These are phyloP conservation scores for Meira nashicola DNA, from an alignment of 1,284 basidiomycete genomes.

Conservation along the genomic window DNA sequence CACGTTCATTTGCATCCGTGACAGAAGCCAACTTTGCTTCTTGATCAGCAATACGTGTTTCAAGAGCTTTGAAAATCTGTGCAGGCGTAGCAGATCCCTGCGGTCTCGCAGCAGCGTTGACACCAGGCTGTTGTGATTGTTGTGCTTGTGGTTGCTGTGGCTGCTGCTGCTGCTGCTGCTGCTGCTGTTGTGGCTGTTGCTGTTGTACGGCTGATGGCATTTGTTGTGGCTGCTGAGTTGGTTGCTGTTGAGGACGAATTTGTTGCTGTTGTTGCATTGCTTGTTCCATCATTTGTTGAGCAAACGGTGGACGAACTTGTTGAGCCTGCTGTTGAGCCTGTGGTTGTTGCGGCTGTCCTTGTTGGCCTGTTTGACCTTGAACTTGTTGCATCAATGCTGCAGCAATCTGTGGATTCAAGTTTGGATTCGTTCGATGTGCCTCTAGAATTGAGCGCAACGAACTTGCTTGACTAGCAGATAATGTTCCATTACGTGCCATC, in stretches of 20 bases:
- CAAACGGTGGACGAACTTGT: background rate
- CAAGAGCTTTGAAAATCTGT: background rate
- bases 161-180: slow-evolving; percentile 1
- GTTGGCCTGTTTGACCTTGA: slow-evolving; percentile 14
- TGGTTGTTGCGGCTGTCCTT: slow-evolving; percentile 4
- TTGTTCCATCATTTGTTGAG: background rate
- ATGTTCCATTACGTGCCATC: background rate
- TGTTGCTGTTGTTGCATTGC: slow-evolving; percentile 1
- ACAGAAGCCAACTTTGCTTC: slow-evolving; percentile 6
- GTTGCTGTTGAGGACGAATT: slow-evolving; percentile 1
- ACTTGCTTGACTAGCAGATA: slow-evolving; percentile 1
- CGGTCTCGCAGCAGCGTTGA: background rate
- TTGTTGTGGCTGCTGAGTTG: background rate
- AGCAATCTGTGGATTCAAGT: background rate
- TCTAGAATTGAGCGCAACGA: slow-evolving; percentile 2
- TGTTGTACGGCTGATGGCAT: background rate
- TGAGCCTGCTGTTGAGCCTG: slow-evolving; percentile 7
- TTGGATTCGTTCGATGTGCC: background rate
- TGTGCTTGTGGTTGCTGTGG: slow-evolving; percentile 1
- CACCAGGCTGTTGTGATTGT: background rate
- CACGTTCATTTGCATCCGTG: background rate
- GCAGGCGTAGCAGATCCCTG: background rate
- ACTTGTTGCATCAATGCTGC: slow-evolving; percentile 1
- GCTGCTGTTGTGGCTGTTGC: slow-evolving; percentile 3
- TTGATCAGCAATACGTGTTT: background rate